A percentile compares a stretch with the other conserved stretches of the same genome.
Evolutionary conservation across 2,329 filamentous ascomycete species (phyloP).

Genomic region (Leptographium lundbergii): DNA sequence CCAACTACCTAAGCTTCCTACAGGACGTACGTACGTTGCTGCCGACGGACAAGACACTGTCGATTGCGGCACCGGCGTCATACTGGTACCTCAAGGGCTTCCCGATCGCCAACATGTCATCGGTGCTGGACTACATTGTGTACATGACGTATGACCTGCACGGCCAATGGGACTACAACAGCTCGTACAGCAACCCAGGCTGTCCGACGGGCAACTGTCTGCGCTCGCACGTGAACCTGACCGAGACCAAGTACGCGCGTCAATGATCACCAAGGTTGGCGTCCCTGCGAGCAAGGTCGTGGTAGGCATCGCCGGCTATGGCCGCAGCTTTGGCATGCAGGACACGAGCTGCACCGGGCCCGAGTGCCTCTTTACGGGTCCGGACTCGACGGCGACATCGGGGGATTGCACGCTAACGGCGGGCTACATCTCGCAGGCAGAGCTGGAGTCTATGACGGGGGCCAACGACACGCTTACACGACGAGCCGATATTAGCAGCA

Average conservation of each 20-base stretch:
- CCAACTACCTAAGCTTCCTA: conserved; percentile 23
- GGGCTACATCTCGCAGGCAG: too few species aligned
- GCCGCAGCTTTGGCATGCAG: conserved; percentile 21
- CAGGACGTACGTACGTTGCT: conserved; percentile 12
- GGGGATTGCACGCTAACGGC: too few species aligned
- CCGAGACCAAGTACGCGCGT: conserved; percentile 18
- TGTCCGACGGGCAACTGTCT: conserved; percentile 20
- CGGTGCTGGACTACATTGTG: conserved; percentile 20
- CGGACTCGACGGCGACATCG: too few species aligned
- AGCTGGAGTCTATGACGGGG: too few species aligned
- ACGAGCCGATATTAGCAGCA: conserved; percentile 4
- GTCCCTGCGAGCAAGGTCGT: conserved; percentile 17
- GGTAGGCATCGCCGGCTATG: conserved; percentile 22
- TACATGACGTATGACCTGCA: conserved; percentile 24
- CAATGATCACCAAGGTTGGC: conserved; percentile 25
- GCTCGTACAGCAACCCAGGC: conserved; percentile 10
- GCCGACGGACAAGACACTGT: conserved; percentile 16
- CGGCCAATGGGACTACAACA: conserved; percentile 25
- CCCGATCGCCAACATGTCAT: conserved; percentile 16
- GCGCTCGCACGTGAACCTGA: conserved; percentile 23
- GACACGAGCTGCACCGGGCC: conserved; percentile 1
- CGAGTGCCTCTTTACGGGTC: too few species aligned
- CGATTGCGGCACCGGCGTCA: conserved; percentile 17
- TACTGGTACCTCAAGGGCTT: conserved; percentile 22
- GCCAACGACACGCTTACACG: too few species aligned